These are phyloP conservation scores for Arabidopsis suecica DNA, from an alignment of 345 rosid species.

Conservation along the genomic window DNA sequence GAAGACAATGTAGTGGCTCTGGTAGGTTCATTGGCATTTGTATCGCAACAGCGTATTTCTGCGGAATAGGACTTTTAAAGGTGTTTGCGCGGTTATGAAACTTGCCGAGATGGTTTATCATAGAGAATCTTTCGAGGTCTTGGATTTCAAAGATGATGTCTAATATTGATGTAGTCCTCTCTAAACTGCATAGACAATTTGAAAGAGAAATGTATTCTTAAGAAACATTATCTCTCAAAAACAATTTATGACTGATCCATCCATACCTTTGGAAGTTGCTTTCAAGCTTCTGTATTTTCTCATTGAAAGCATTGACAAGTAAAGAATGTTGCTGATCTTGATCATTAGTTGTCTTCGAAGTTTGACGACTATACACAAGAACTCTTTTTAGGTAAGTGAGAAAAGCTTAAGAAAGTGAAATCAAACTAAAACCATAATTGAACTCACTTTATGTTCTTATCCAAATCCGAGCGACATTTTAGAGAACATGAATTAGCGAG, in stretches of 20 bases:
- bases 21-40: conserved; percentile 65
- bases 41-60: conserved; percentile 61
- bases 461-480: conserved; percentile 13
- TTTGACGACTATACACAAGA: conserved; percentile 2
- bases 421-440: neutral
- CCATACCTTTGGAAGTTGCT: conserved; percentile 61
- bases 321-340: conserved; percentile 36
- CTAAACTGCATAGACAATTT: conserved; percentile 56
- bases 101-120: conserved; percentile 80
- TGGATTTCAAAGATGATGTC: conserved; percentile 72
- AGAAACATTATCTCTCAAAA: neutral
- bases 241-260: neutral
- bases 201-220: neutral
- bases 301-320: conserved; percentile 52
- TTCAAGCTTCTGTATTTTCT: conserved; percentile 62
- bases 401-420: neutral
- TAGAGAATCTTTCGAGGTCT: conserved; percentile 70
- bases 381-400: neutral
- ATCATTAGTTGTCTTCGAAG: neutral
- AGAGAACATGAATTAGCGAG: conserved; percentile 65
- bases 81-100: conserved; percentile 65
- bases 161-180: conserved; percentile 51
- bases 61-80: conserved; percentile 52
- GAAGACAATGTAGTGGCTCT: conserved; percentile 67
- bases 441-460: conserved; percentile 47